Percentiles rank a stretch among this genome's conserved stretches.
Evolutionary conservation across 2,329 filamentous ascomycete species (phyloP).

Genomic region (Aspergillus sp.): DNA sequence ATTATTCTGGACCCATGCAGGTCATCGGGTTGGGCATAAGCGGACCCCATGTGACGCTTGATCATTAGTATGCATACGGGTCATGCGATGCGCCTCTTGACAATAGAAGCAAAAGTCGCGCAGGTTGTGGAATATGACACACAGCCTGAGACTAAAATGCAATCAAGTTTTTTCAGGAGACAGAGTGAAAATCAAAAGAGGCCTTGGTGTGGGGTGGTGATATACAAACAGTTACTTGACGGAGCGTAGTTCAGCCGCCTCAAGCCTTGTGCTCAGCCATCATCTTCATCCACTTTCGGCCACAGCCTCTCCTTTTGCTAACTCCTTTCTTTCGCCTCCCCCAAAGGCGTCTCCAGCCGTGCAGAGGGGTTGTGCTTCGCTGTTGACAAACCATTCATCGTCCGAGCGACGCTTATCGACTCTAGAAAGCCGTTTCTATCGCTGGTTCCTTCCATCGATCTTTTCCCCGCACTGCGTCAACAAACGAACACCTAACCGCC

Average conservation of each 20-base stretch:
- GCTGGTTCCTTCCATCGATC: not conserved
- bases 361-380: not conserved
- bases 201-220: not conserved
- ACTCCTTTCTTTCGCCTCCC: not conserved
- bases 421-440: not conserved
- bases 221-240: constrained; percentile 1
- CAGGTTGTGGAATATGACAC: not conserved
- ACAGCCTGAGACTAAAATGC: not conserved
- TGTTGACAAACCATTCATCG: not conserved
- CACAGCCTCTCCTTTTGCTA: not conserved
- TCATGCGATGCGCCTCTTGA: not conserved
- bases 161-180: not conserved
- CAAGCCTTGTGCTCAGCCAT: constrained; percentile 3
- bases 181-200: not conserved
- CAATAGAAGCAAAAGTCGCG: not conserved
- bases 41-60: not conserved
- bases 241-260: not conserved
- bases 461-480: constrained; percentile 8
- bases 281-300: not conserved
- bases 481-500: not conserved
- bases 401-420: not conserved
- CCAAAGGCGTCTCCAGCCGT: not conserved
- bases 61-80: not conserved
- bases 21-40: constrained; percentile 1
- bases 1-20: not conserved